Conservation (phyloP, 805 yeast species). For the Dipodascus albidus region DNA sequence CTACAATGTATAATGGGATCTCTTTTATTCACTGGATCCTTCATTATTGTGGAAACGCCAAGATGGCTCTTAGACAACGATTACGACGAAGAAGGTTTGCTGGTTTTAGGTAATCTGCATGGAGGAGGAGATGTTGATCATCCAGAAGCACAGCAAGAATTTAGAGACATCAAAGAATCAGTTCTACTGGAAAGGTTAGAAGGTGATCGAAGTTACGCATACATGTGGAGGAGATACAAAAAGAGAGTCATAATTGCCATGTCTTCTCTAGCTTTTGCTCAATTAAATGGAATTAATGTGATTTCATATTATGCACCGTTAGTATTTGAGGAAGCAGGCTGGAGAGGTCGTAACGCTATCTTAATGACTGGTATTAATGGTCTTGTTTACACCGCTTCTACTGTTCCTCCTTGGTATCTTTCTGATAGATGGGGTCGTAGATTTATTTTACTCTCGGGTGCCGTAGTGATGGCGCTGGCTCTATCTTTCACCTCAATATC, state of each 20-base stretch:
- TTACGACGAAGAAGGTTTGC: conserved; percentile 65
- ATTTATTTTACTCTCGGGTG: conserved; percentile 68
- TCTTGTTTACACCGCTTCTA: conserved; percentile 46
- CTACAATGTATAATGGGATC: conserved; percentile 67
- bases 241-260: conserved; percentile 77
- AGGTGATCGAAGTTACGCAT: conserved; percentile 63
- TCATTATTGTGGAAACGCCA: conserved; percentile 77
- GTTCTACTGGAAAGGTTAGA: conserved; percentile 67
- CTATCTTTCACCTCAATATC: conserved; percentile 53
- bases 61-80: conserved; percentile 83
- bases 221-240: conserved; percentile 67
- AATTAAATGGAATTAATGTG: conserved; percentile 85
- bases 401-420: conserved; percentile 83
- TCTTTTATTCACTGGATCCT: conserved; percentile 59
- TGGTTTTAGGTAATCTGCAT: conserved; percentile 73
- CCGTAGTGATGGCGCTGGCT: conserved; percentile 67
- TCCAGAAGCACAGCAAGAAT: conserved; percentile 59
- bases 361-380: conserved; percentile 81
- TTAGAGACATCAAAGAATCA: conserved; percentile 68
- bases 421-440: conserved; percentile 89
- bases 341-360: conserved; percentile 80
- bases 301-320: conserved; percentile 89
- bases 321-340: conserved; percentile 91
- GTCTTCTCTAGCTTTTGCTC: conserved; percentile 87
- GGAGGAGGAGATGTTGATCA: conserved; percentile 67